Conservation (phyloP, 345 rosid genomes). For the Ricinus communis region DNA sequence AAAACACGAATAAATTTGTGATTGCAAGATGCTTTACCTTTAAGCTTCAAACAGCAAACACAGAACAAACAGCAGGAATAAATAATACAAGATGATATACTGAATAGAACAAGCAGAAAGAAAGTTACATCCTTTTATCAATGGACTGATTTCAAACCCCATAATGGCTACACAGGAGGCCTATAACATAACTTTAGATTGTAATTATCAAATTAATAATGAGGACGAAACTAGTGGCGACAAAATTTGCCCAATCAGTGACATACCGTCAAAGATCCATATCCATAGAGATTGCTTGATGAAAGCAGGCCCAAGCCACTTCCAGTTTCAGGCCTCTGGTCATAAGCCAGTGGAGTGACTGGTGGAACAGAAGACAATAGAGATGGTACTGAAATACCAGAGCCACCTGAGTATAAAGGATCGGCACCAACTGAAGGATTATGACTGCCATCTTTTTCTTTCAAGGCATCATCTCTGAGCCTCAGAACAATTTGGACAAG, state of each 20-base stretch:
- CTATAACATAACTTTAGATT: not conserved
- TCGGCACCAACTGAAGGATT: slow-evolving; percentile 59
- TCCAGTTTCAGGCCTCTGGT: slow-evolving; percentile 67
- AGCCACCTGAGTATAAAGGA: slow-evolving; percentile 51
- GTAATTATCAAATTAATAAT: not conserved
- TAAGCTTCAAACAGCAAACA: not conserved
- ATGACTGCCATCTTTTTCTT: slow-evolving; percentile 55
- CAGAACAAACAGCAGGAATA: not conserved
- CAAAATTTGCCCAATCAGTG: not conserved
- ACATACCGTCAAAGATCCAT: slow-evolving; percentile 75
- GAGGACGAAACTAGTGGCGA: not conserved
- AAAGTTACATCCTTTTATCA: not conserved
- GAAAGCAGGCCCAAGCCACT: slow-evolving; percentile 63
- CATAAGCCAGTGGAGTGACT: slow-evolving; percentile 65
- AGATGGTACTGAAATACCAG: slow-evolving; percentile 55
- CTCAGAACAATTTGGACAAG: slow-evolving; percentile 83
- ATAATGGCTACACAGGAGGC: not conserved
- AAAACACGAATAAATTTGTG: not conserved
- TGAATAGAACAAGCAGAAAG: not conserved
- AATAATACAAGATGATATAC: not conserved
- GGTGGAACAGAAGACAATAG: slow-evolving; percentile 67
- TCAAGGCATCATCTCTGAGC: slow-evolving; percentile 85
- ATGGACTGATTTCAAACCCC: not conserved
- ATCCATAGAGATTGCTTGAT: slow-evolving; percentile 68
- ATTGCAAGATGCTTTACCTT: not conserved